A percentile compares a stretch with the other conserved stretches of the same genome.
phyloP scores from a whole-genome alignment of 2,329 filamentous ascomycete species.

The Teratosphaeria destructans region DNA sequence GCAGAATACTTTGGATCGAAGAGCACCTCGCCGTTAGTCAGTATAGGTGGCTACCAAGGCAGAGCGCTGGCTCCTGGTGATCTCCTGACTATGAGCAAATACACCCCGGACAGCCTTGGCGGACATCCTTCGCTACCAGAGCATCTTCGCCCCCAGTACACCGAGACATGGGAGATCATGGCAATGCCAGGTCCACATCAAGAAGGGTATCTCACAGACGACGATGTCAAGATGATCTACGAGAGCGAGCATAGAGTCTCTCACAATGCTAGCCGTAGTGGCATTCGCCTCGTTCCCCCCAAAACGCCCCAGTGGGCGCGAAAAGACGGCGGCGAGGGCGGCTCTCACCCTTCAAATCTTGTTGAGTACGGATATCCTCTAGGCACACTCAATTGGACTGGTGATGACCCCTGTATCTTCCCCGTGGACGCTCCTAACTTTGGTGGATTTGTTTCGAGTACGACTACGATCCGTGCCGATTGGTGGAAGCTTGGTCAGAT shows the following conservation, averaged over 20 bases:
- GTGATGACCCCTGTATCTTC: conserved; percentile 52
- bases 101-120: conserved; percentile 25
- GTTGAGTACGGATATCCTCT: conserved; percentile 51
- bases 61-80: conserved; percentile 46
- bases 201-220: conserved; percentile 40
- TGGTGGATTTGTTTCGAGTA: conserved; percentile 48
- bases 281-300: conserved; percentile 50
- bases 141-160: conserved; percentile 39
- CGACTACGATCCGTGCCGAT: conserved; percentile 47
- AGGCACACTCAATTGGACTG: conserved; percentile 51
- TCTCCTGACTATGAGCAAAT: conserved; percentile 36
- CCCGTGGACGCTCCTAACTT: conserved; percentile 49
- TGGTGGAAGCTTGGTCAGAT: conserved; percentile 54
- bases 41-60: conserved; percentile 51
- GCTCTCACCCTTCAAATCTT: conserved; percentile 44
- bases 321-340: conserved; percentile 51
- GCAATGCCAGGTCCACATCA: conserved; percentile 49
- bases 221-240: conserved; percentile 49
- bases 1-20: conserved; percentile 50
- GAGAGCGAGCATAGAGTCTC: conserved; percentile 48
- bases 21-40: conserved; percentile 47
- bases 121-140: conserved; percentile 32
- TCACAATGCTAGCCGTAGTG: conserved; percentile 51
- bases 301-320: conserved; percentile 47
- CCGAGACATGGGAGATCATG: conserved; percentile 42